Percentiles rank a stretch among this genome's conserved stretches.
Conservation (phyloP, 1,139 yeast species). For the Pichia sorboxylosa region DNA sequence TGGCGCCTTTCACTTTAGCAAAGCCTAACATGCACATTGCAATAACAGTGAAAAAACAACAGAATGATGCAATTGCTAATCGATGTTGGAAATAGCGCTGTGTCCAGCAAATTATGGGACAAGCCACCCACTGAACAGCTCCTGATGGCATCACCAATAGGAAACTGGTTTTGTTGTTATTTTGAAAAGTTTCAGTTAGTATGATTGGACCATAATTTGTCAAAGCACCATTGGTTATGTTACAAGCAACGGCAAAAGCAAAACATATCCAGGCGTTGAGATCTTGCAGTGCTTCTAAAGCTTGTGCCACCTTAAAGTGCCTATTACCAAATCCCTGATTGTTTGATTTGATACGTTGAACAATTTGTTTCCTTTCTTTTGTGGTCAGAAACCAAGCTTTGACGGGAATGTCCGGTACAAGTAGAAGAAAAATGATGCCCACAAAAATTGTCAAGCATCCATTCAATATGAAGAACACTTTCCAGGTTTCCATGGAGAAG, state of each 20-base stretch:
- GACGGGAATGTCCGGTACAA: slow-evolving; percentile 31
- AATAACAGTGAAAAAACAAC: slow-evolving; percentile 28
- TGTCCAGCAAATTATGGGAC: slow-evolving; percentile 30
- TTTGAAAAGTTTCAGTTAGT: slow-evolving; percentile 19
- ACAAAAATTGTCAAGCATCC: slow-evolving; percentile 37
- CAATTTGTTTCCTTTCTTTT: slow-evolving; percentile 27
- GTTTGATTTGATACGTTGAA: slow-evolving; percentile 29
- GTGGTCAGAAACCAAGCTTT: slow-evolving; percentile 31
- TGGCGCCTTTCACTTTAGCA: slow-evolving; percentile 26
- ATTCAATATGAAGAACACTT: slow-evolving; percentile 33
- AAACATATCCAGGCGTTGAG: slow-evolving; percentile 31
- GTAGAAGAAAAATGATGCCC: slow-evolving; percentile 32
- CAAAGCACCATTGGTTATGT: slow-evolving; percentile 31
- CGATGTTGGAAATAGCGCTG: slow-evolving; percentile 25
- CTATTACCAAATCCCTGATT: slow-evolving; percentile 37
- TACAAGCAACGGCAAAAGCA: slow-evolving; percentile 22
- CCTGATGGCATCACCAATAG: slow-evolving; percentile 31
- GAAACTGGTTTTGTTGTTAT: slow-evolving; percentile 18
- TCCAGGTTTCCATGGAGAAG: slow-evolving; percentile 36
- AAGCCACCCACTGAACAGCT: slow-evolving; percentile 26
- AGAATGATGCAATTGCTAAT: slow-evolving; percentile 33
- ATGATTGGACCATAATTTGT: slow-evolving; percentile 26
- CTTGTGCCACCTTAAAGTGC: slow-evolving; percentile 31
- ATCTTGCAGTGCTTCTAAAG: slow-evolving; percentile 35
- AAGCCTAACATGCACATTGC: slow-evolving; percentile 40